Conservation (phyloP, 1,139 yeast genomes). For the Geotrichum klebahnii region DNA sequence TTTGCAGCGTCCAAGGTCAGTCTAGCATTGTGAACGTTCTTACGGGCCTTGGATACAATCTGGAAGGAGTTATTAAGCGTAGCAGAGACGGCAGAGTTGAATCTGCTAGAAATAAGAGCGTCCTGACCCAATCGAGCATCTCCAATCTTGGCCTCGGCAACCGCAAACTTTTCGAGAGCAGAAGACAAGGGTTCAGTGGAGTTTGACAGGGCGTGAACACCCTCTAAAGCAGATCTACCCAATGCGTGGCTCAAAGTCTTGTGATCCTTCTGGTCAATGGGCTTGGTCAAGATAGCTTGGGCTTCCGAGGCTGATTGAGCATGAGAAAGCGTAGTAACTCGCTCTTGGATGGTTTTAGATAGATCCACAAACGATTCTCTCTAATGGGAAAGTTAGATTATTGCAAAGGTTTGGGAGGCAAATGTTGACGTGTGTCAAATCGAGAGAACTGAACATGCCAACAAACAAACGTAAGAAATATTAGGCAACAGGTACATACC, state of each 20-base stretch:
- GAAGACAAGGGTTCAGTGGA: constrained; percentile 45
- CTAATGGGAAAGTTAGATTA: not conserved
- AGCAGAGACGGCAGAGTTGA: constrained; percentile 63
- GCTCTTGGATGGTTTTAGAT: constrained; percentile 60
- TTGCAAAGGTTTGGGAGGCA: too few species aligned
- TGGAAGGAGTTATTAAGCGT: constrained; percentile 61
- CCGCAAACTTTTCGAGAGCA: constrained; percentile 50
- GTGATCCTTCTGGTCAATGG: constrained; percentile 58
- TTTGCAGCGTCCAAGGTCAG: constrained; percentile 78
- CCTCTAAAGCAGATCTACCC: constrained; percentile 65
- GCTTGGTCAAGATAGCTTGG: constrained; percentile 59
- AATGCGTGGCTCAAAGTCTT: constrained; percentile 83
- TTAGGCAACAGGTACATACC: constrained; percentile 1
- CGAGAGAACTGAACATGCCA: too few species aligned
- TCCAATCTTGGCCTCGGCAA: constrained; percentile 64
- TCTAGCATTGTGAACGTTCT: constrained; percentile 73
- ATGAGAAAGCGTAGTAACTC: constrained; percentile 64
- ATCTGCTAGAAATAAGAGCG: constrained; percentile 61
- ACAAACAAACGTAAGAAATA: too few species aligned
- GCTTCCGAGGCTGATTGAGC: constrained; percentile 82
- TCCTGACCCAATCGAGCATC: constrained; percentile 84
- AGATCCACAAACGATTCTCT: constrained; percentile 70
- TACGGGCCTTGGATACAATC: constrained; percentile 68
- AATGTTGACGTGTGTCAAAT: too few species aligned
- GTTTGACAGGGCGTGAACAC: constrained; percentile 45